Conservation (phyloP, 2,329 filamentous ascomycete species). For the Cladosporium sp. region DNA sequence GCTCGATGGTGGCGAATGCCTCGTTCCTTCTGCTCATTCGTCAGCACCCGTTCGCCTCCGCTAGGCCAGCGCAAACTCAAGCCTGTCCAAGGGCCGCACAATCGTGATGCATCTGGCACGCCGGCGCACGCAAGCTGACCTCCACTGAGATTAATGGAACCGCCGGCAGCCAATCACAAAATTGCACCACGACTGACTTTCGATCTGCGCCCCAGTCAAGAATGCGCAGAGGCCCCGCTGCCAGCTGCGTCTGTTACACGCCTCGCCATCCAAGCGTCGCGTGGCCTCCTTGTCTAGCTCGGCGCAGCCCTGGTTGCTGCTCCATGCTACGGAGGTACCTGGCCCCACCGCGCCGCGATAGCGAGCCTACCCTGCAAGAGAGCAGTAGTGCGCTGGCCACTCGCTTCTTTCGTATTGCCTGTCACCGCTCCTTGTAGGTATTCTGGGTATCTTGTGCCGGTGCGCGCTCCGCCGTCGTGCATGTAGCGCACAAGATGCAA, state of each 20-base stretch:
- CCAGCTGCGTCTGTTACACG: background rate
- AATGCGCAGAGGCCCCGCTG: conserved; percentile 12
- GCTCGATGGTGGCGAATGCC: background rate
- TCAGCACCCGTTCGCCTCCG: background rate
- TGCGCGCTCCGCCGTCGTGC: conserved; percentile 14
- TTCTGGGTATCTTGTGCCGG: conserved; percentile 10
- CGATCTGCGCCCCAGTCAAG: conserved; percentile 13
- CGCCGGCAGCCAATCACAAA: conserved; percentile 13
- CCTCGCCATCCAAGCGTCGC: conserved; percentile 16
- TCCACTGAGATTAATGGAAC: conserved; percentile 20
- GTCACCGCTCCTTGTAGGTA: conserved; percentile 13
- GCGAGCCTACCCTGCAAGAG: conserved; percentile 12
- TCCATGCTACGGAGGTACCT: background rate
- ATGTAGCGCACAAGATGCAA: conserved; percentile 3
- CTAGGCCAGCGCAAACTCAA: conserved; percentile 7
- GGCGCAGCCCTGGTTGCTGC: conserved; percentile 1
- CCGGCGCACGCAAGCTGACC: conserved; percentile 15
- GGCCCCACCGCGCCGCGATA: background rate
- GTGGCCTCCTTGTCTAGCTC: conserved; percentile 16
- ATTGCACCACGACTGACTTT: background rate
- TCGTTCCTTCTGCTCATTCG: conserved; percentile 4
- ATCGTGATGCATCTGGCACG: conserved; percentile 9
- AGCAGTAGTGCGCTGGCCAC: conserved; percentile 13
- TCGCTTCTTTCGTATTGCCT: conserved; percentile 15
- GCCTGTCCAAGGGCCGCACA: background rate